Conservation (phyloP, 805 yeast species). For the Wickerhamomyces hampshirensis region DNA sequence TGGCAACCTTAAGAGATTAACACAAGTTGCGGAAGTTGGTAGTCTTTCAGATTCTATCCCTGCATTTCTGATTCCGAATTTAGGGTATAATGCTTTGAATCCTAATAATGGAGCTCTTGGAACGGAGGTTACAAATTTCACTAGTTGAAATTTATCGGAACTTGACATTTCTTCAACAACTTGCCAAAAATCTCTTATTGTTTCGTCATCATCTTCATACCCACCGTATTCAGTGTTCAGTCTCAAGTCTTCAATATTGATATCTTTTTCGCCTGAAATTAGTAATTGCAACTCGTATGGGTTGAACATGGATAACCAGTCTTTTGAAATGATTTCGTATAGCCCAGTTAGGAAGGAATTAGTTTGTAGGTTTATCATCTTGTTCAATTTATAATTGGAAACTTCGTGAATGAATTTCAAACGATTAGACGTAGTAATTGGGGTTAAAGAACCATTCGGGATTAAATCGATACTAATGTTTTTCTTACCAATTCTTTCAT, state of each 20-base stretch:
- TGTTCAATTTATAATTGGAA: slow-evolving; percentile 75
- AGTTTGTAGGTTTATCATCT: slow-evolving; percentile 52
- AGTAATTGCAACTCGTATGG: slow-evolving; percentile 78
- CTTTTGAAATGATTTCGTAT: slow-evolving; percentile 57
- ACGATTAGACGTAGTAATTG: slow-evolving; percentile 58
- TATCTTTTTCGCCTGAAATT: slow-evolving; percentile 65
- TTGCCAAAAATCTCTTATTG: slow-evolving; percentile 68
- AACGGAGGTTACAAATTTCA: slow-evolving; percentile 90
- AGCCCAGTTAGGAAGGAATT: slow-evolving; percentile 66
- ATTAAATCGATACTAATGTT: slow-evolving; percentile 50
- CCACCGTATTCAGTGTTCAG: slow-evolving; percentile 65
- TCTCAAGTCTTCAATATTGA: slow-evolving; percentile 68
- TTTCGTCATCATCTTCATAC: slow-evolving; percentile 46
- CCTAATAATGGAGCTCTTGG: slow-evolving; percentile 91
- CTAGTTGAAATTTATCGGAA: slow-evolving; percentile 57
- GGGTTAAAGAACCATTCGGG: slow-evolving; percentile 49
- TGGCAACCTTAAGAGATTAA: slow-evolving; percentile 81
- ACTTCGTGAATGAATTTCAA: slow-evolving; percentile 71
- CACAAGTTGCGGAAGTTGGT: slow-evolving; percentile 94
- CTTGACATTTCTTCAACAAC: slow-evolving; percentile 62
- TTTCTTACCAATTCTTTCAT: slow-evolving; percentile 38
- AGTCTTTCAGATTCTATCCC: slow-evolving; percentile 44
- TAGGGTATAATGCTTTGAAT: slow-evolving; percentile 66
- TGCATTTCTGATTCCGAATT: slow-evolving; percentile 71
- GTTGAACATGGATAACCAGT: slow-evolving; percentile 83